Evolutionary conservation across 2,329 filamentous ascomycete genomes (phyloP), one percentile per base, ranked within the genome.

Genomic region (Sarocladium brachiariae): DNA sequence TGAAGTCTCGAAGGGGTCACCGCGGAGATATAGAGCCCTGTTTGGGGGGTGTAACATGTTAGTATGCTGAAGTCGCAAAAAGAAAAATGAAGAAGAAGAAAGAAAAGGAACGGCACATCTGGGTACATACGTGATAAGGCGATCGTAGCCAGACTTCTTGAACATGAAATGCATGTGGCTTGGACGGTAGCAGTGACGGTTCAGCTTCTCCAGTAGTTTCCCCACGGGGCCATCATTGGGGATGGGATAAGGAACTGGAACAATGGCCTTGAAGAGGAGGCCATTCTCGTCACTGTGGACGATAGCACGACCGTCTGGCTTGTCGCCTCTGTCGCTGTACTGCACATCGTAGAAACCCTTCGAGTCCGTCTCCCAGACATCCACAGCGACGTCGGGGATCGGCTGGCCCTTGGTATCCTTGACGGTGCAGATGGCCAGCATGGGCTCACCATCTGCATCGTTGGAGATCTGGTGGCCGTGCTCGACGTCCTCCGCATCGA

Each of bases 81-180:
- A n/a, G n/a, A n/a, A n/a, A n/a, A n/a, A n/a, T n/a, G n/a, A n/a
- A n/a, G n/a, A n/a, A n/a, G n/a, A n/a, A n/a, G n/a, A n/a, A n/a
- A n/a, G n/a, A n/a, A n/a, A n/a, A n/a, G n/a, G n/a, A n/a, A n/a
- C n/a, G n/a, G n/a, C n/a, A 35, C 49, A 23, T 21, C 35, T 27
- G 24, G 10, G 5, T 9, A 81, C 83, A 55, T 72, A 91, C 87
- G 89, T 95, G 62, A 93, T 85, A 60, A 95, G 67, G 63, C 85
- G 80, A 70, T 95, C 89, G 70, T 79, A 91, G 0, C 87, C 86
- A 30, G 75, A 67, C 73, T 89, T 90, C 62, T 84, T 81, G 69
- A 95, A 90, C 87, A 93, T 93, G 61, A 92, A 92, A 67, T 92
- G 87, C 73, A 91, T 78, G 67, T 92, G 87, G 24, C 83, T 80